A percentile compares a stretch with the other conserved stretches of the same genome.
phyloP scores from a whole-genome alignment of 805 yeast species.

The Phaffomyces thermotolerans region DNA sequence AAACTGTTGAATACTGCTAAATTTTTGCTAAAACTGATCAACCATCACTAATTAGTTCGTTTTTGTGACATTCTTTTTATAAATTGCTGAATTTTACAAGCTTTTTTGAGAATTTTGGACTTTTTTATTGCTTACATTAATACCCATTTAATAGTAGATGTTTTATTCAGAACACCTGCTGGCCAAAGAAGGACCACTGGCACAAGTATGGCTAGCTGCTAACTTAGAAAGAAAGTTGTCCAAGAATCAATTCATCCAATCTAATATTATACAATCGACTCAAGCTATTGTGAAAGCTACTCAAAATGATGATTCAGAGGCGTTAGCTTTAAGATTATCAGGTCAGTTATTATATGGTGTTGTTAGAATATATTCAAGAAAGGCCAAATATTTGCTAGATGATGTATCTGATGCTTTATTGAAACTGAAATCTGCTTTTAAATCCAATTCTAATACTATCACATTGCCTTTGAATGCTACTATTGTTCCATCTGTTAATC shows the following conservation, averaged over 20 bases:
- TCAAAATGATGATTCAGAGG: slow-evolving; percentile 31
- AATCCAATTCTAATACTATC: slow-evolving; percentile 36
- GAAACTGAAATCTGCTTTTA: slow-evolving; percentile 64
- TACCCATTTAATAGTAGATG: slow-evolving; percentile 25
- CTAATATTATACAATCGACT: slow-evolving; percentile 63
- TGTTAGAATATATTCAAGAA: slow-evolving; percentile 76
- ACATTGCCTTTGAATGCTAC: slow-evolving; percentile 56
- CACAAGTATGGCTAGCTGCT: slow-evolving; percentile 90
- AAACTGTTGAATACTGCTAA: too few relatives aligned
- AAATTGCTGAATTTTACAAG: too few relatives aligned
- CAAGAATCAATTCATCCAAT: slow-evolving; percentile 61
- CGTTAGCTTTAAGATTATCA: slow-evolving; percentile 71
- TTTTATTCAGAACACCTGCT: slow-evolving; percentile 45
- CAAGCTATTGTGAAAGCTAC: slow-evolving; percentile 50
- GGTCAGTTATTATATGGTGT: slow-evolving; percentile 86
- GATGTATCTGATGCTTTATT: slow-evolving; percentile 75
- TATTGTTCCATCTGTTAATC: slow-evolving; percentile 50
- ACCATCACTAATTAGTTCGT: too few relatives aligned
- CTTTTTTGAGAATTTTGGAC: not conserved
- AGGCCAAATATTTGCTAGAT: slow-evolving; percentile 74
- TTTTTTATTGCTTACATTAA: slow-evolving; percentile 29
- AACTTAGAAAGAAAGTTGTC: slow-evolving; percentile 74
- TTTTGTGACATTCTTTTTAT: too few relatives aligned
- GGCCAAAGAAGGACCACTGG: slow-evolving; percentile 74
- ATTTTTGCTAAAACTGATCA: too few relatives aligned